Conservation (phyloP, 2,329 filamentous ascomycete species). For the Falciphora oryzae region DNA sequence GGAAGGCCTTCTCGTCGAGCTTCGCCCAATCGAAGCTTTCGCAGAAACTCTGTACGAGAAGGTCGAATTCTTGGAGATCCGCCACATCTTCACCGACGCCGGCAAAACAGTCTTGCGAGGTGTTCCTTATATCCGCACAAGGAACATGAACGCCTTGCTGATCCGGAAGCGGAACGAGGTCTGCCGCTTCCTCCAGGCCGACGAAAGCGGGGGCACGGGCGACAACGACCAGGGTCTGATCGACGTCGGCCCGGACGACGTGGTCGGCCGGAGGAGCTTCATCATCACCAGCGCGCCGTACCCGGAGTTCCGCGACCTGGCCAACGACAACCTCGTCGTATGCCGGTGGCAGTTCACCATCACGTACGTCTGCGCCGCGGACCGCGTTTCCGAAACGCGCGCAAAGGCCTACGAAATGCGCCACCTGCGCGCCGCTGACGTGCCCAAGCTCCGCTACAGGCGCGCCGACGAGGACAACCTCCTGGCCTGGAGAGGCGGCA, state of each 20-base stretch:
- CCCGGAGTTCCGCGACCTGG: constrained; percentile 20
- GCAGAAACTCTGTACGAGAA: background rate
- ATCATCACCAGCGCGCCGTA: constrained; percentile 50
- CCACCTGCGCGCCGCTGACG: constrained; percentile 26
- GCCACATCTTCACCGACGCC: constrained; percentile 23
- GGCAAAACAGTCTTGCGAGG: constrained; percentile 35
- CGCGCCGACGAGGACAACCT: constrained; percentile 25
- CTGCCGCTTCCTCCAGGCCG: constrained; percentile 36
- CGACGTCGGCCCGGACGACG: constrained; percentile 32
- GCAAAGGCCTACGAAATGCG: constrained; percentile 30
- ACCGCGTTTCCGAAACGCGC: constrained; percentile 28
- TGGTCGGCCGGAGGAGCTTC: constrained; percentile 38
- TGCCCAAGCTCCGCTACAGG: constrained; percentile 19
- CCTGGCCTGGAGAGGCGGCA: constrained; percentile 33
- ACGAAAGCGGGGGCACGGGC: constrained; percentile 27
- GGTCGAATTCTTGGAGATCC: constrained; percentile 34
- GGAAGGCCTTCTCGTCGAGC: background rate
- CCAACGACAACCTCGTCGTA: constrained; percentile 31
- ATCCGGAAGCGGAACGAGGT: constrained; percentile 37
- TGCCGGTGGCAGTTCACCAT: constrained; percentile 45
- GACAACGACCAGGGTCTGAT: constrained; percentile 31
- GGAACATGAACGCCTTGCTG: constrained; percentile 30
- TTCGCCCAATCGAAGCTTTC: background rate
- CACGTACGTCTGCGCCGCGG: constrained; percentile 22
- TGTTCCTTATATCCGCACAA: constrained; percentile 29